phyloP scores from a whole-genome alignment of 768 basidiomycete species.

The Termitomyces heimii region DNA sequence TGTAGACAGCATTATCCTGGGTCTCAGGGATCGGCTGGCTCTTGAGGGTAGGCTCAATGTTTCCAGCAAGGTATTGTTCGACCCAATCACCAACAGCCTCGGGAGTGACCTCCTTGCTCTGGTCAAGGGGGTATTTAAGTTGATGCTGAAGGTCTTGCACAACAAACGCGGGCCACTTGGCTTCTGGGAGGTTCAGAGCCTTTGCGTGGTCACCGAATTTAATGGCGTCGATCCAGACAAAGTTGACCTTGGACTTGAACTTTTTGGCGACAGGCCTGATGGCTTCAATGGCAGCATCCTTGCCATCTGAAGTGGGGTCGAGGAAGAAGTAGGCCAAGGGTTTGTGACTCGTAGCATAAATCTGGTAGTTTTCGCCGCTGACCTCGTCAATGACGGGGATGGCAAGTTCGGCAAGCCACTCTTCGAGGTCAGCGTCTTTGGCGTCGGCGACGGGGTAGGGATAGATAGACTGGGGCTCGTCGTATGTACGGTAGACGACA shows the following conservation, averaged over 20 bases:
- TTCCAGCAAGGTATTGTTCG: slow-evolving; percentile 60
- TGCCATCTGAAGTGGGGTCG: slow-evolving; percentile 67
- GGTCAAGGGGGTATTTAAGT: slow-evolving; percentile 86
- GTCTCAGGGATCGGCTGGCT: slow-evolving; percentile 77
- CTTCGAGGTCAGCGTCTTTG: slow-evolving; percentile 55
- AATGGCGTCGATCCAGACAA: slow-evolving; percentile 96
- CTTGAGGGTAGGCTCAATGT: slow-evolving; percentile 82
- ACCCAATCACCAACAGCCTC: slow-evolving; percentile 57
- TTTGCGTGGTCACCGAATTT: slow-evolving; percentile 96
- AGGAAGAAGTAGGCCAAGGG: slow-evolving; percentile 95
- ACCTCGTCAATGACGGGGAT: slow-evolving; percentile 91
- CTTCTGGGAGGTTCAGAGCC: slow-evolving; percentile 79
- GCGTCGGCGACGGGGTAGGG: slow-evolving; percentile 57
- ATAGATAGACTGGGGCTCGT: slow-evolving; percentile 71
- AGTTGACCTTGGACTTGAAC: slow-evolving; percentile 87
- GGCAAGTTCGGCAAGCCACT: slow-evolving; percentile 79
- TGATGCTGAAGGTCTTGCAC: slow-evolving; percentile 80
- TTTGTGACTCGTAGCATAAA: slow-evolving; percentile 75
- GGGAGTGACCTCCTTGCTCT: slow-evolving; percentile 53
- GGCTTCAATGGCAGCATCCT: slow-evolving; percentile 57
- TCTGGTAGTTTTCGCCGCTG: slow-evolving; percentile 85
- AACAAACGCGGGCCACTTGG: slow-evolving; percentile 92
- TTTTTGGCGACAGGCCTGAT: slow-evolving; percentile 75
- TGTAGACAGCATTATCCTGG: slow-evolving; percentile 80
- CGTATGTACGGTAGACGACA: slow-evolving; percentile 89